Evolutionary conservation across 257 asterid species (phyloP).

Genomic region (Salvia hispanica): DNA sequence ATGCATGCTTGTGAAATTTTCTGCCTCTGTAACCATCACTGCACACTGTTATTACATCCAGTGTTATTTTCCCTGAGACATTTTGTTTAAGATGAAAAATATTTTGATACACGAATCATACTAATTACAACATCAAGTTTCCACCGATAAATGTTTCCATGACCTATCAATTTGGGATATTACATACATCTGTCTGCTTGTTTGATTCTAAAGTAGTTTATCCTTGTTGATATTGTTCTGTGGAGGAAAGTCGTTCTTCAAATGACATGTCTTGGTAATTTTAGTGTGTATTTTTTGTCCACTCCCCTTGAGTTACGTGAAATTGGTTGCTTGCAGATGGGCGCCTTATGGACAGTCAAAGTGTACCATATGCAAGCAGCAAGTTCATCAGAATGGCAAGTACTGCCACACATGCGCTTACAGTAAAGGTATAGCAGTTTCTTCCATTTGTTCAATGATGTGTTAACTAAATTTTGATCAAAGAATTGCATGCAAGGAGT

Average conservation of each 20-base stretch:
- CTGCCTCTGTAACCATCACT: background rate
- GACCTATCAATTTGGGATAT: background rate
- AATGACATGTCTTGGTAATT: background rate
- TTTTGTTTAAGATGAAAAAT: background rate
- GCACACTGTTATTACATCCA: background rate
- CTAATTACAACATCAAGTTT: background rate
- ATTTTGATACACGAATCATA: background rate
- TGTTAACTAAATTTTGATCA: background rate
- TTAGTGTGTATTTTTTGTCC: background rate
- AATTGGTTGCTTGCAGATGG: constrained; percentile 66
- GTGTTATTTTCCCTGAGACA: background rate
- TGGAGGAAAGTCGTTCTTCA: background rate
- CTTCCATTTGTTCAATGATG: background rate
- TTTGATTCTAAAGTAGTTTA: background rate
- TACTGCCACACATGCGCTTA: constrained; percentile 98
- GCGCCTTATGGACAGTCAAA: constrained; percentile 86
- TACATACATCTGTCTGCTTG: background rate
- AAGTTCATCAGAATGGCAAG: constrained; percentile 96
- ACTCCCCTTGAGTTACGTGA: constrained; percentile 12
- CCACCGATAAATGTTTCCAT: background rate
- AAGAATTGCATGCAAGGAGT: background rate
- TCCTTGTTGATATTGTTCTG: background rate
- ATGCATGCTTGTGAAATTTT: background rate
- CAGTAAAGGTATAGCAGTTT: constrained; percentile 70
- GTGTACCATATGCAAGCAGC: constrained; percentile 94